Evolutionary conservation across 192 early-diverging fungal species (phyloP).

Genomic region (Linnemannia hyalina): DNA sequence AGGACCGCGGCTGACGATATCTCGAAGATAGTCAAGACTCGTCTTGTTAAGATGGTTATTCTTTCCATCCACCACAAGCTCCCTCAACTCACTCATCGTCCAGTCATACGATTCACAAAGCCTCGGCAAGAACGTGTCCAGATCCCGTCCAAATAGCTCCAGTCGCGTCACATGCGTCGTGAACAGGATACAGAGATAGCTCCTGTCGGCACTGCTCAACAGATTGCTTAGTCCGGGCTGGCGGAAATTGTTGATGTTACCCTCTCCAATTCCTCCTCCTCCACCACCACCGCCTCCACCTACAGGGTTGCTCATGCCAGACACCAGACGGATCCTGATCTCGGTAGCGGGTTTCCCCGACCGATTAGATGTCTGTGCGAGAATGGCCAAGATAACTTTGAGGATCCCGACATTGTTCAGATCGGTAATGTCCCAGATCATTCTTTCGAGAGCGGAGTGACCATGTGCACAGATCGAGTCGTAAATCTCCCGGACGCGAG

Average conservation of each 20-base stretch:
- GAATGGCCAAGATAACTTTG: background rate
- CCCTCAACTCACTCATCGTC: background rate
- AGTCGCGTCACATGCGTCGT: background rate
- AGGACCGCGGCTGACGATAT: background rate
- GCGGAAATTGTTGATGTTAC: background rate
- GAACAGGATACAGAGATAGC: background rate
- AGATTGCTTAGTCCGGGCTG: background rate
- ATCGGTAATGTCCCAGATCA: background rate
- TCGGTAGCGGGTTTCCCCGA: background rate
- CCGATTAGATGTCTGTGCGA: background rate
- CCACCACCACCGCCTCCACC: background rate
- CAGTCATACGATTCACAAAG: background rate
- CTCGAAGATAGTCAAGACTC: background rate
- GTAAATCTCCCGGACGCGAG: background rate
- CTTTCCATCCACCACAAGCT: background rate
- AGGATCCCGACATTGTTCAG: background rate
- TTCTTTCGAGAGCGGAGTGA: background rate
- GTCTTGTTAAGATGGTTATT: background rate
- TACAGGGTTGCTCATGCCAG: background rate
- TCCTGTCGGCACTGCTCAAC: background rate
- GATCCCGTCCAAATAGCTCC: background rate
- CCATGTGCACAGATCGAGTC: background rate
- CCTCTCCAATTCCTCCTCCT: background rate
- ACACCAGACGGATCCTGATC: background rate
- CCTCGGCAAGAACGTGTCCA: background rate